Evolutionary conservation across 179 eudicot genomes (phyloP).

Genomic region (Spinacia oleracea): DNA sequence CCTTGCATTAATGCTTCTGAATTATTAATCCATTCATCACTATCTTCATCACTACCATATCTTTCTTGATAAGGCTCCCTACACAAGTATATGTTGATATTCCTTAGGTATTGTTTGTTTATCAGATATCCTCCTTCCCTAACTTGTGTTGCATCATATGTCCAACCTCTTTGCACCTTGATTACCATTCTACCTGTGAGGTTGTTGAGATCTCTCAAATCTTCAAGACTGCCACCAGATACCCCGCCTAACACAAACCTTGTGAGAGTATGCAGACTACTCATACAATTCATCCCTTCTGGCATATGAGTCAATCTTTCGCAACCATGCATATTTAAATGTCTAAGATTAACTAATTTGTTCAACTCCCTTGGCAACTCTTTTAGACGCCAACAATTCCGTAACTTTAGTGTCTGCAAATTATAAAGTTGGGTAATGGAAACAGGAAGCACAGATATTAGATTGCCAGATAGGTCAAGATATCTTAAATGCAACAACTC

Average conservation of each 20-base stretch:
- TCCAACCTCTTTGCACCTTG: neutral
- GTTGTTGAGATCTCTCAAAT: neutral
- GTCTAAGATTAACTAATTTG: slow-evolving; percentile 20
- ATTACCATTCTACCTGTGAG: neutral
- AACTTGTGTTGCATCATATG: neutral
- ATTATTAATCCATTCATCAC: too few relatives aligned
- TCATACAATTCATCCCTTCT: neutral
- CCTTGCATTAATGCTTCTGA: neutral
- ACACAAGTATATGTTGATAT: neutral
- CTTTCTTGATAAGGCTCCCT: neutral
- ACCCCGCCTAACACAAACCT: neutral
- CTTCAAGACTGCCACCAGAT: too few relatives aligned
- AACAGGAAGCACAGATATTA: neutral
- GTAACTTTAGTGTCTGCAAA: slow-evolving; percentile 7
- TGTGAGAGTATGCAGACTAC: neutral
- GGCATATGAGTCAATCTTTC: neutral
- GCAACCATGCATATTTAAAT: neutral
- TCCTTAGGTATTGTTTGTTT: too few relatives aligned
- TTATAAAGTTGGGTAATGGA: neutral
- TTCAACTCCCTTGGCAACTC: slow-evolving; percentile 20
- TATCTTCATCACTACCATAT: neutral
- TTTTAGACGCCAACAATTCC: neutral
- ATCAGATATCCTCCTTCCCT: too few relatives aligned
- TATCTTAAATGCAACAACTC: slow-evolving; percentile 23
- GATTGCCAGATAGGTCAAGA: neutral